Evolutionary conservation across 2,329 filamentous ascomycete species (phyloP).

Genomic region (Hymenotorrendiella dingleyae): DNA sequence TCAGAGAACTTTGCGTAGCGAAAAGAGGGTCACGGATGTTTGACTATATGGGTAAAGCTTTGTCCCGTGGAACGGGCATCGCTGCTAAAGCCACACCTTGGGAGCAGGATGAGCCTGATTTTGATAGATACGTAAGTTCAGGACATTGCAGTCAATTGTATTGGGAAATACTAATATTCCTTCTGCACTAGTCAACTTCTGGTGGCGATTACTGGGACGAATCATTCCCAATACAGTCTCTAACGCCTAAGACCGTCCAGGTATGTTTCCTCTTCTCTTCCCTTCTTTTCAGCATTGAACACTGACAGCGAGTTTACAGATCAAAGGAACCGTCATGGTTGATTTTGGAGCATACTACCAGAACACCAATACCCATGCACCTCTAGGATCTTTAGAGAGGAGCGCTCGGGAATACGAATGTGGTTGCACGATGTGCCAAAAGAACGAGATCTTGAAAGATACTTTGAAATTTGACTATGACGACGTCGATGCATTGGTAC

Average conservation of each 20-base stretch:
- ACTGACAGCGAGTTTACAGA: not conserved
- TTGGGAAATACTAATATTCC: not conserved
- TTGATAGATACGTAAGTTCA: too few relatives aligned
- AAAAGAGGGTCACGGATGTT: not conserved
- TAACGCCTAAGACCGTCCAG: not conserved
- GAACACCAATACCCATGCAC: not conserved
- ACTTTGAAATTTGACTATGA: not conserved
- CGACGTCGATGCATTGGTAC: not conserved
- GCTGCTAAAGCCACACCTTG: not conserved
- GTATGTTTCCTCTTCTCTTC: not conserved
- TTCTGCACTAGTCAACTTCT: not conserved
- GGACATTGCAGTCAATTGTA: too few relatives aligned
- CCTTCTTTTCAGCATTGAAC: not conserved
- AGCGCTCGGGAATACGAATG: not conserved
- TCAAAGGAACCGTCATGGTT: not conserved
- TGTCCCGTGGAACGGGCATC: not conserved
- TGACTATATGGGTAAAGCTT: not conserved
- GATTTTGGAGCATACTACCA: not conserved
- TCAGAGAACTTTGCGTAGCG: not conserved
- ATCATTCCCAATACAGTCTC: not conserved
- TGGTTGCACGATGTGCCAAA: not conserved
- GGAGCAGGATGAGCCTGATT: not conserved
- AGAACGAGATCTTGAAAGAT: not conserved
- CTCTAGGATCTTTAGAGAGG: not conserved
- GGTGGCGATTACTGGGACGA: not conserved